Evolutionary conservation across 305 asterid species (phyloP).

Genomic region (Caryopteris hybrid): DNA sequence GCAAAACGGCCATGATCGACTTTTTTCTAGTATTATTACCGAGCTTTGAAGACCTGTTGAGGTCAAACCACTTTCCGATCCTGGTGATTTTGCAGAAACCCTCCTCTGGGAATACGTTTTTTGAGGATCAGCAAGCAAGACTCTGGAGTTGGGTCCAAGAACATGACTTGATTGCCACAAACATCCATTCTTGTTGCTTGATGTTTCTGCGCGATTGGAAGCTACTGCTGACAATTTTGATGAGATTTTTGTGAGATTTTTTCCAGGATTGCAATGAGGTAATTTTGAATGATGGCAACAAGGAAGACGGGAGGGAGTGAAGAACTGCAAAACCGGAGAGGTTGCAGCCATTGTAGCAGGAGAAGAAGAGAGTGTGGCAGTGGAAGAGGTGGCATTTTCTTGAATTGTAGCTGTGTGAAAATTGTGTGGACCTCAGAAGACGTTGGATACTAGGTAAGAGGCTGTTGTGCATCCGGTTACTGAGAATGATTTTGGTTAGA

Average conservation of each 20-base stretch:
- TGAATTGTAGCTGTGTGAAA: conserved; percentile 14
- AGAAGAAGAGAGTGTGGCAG: conserved; percentile 24
- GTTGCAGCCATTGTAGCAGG: conserved; percentile 29
- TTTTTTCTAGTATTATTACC: no score
- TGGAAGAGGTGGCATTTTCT: conserved; percentile 31
- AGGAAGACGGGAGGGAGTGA: conserved; percentile 32
- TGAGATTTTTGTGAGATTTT: conserved; percentile 19
- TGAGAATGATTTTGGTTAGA: neutral
- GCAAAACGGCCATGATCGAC: neutral
- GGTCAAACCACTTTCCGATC: conserved; percentile 38
- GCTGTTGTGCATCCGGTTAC: conserved; percentile 4
- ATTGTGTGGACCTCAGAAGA: conserved; percentile 65
- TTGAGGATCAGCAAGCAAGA: conserved; percentile 21
- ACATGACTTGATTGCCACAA: conserved; percentile 15
- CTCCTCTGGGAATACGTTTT: conserved; percentile 20
- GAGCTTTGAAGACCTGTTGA: conserved; percentile 38
- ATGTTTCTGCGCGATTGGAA: conserved; percentile 19
- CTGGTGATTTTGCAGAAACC: conserved; percentile 40
- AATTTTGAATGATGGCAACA: conserved; percentile 22
- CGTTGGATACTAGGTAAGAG: conserved; percentile 10
- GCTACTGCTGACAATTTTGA: conserved; percentile 15
- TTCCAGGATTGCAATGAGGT: conserved; percentile 9
- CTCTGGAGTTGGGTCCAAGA: conserved; percentile 14
- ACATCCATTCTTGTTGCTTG: neutral
- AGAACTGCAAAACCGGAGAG: conserved; percentile 32